phyloP scores from a whole-genome alignment of 768 basidiomycete genomes.

The Hortiboletus campestris region DNA sequence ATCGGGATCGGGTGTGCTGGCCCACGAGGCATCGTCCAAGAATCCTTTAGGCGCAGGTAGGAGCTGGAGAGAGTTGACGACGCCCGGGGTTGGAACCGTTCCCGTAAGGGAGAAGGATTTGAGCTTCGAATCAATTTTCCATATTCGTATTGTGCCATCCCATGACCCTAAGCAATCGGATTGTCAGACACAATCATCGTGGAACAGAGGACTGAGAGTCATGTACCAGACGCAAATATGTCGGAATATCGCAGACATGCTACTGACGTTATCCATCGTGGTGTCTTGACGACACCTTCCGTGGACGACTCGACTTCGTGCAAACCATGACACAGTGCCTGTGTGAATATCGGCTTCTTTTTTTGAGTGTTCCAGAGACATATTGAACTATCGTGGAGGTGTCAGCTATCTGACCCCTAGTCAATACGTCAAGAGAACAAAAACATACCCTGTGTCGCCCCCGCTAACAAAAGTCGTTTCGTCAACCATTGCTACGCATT shows the following conservation, averaged over 20 bases:
- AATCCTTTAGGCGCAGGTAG: slow-evolving; percentile 48
- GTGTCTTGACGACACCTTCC: slow-evolving; percentile 71
- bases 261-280: slow-evolving; percentile 90
- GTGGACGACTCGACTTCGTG: slow-evolving; percentile 67
- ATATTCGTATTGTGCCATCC: slow-evolving; percentile 86
- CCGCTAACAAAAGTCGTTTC: slow-evolving; percentile 91
- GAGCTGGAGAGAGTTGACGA: slow-evolving; percentile 90
- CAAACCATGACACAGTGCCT: slow-evolving; percentile 84
- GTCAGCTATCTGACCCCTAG: neutral
- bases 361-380: slow-evolving; percentile 88
- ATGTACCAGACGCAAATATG: slow-evolving; percentile 81
- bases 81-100: slow-evolving; percentile 65
- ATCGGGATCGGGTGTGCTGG: slow-evolving; percentile 6
- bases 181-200: slow-evolving; percentile 1
- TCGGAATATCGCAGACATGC: slow-evolving; percentile 86
- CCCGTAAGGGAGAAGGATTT: slow-evolving; percentile 72
- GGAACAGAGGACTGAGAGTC: neutral
- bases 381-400: slow-evolving; percentile 54
- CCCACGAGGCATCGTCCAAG: slow-evolving; percentile 45
- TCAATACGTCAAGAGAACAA: neutral
- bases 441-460: slow-evolving; percentile 88
- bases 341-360: slow-evolving; percentile 93
- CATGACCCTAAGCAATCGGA: slow-evolving; percentile 68
- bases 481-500: slow-evolving; percentile 93
- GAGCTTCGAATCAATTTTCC: slow-evolving; percentile 81